Conservation (phyloP, 2,329 filamentous ascomycete species). For the Cladosporium sp. region DNA sequence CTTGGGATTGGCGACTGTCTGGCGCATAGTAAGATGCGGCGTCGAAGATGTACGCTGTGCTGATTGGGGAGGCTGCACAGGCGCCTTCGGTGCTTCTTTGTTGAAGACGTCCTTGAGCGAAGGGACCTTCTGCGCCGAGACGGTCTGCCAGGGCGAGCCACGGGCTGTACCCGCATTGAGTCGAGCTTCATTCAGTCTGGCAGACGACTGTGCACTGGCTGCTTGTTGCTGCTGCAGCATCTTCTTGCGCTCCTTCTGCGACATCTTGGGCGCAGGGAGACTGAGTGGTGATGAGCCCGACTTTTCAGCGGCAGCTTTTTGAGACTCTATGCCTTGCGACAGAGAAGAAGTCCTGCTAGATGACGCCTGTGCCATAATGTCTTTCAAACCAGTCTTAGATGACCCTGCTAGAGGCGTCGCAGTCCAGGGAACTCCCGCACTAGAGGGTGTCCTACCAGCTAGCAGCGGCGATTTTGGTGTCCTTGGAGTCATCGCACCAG, state of each 20-base stretch:
- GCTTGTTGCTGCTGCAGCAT: slow-evolving; percentile 63
- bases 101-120: slow-evolving; percentile 49
- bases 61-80: slow-evolving; percentile 27
- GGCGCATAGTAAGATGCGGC: slow-evolving; percentile 57
- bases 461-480: slow-evolving; percentile 30
- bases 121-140: slow-evolving; percentile 46
- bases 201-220: slow-evolving; percentile 25
- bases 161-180: slow-evolving; percentile 10
- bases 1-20: slow-evolving; percentile 52
- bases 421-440: slow-evolving; percentile 48
- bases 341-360: slow-evolving; percentile 41
- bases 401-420: slow-evolving; percentile 51
- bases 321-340: slow-evolving; percentile 33
- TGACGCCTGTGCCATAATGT: slow-evolving; percentile 67
- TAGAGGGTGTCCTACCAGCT: slow-evolving; percentile 21
- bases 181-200: slow-evolving; percentile 18
- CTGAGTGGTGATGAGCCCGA: slow-evolving; percentile 22
- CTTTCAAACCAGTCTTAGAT: slow-evolving; percentile 65
- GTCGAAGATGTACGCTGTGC: slow-evolving; percentile 32
- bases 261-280: slow-evolving; percentile 59
- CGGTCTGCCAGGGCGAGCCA: slow-evolving; percentile 57
- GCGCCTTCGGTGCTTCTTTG: slow-evolving; percentile 28
- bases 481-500: slow-evolving; percentile 25
- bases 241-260: slow-evolving; percentile 88
- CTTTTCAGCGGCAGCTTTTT: slow-evolving; percentile 26